Percentiles rank a stretch among this genome's conserved stretches.
These are phyloP conservation scores for Solanum sparsipilum DNA, from an alignment of 257 asterid species.

Conservation along the genomic window DNA sequence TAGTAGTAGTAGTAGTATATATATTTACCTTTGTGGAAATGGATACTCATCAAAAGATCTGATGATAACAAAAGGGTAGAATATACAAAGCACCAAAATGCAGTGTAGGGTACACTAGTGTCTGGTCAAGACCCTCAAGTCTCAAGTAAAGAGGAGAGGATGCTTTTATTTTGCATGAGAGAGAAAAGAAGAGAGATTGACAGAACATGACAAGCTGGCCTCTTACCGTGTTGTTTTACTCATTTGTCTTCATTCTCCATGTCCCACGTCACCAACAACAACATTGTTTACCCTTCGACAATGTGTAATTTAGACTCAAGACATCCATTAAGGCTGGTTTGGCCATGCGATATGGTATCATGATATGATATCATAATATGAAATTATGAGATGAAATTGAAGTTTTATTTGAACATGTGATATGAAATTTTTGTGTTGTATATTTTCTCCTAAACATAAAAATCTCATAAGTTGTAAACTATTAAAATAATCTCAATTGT, in stretches of 20 bases:
- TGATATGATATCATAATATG: too few relatives aligned
- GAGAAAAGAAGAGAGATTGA: background rate
- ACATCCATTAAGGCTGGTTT: background rate
- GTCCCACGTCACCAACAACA: background rate
- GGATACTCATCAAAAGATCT: background rate
- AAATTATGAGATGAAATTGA: too few relatives aligned
- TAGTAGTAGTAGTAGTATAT: background rate
- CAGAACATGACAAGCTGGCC: conserved; percentile 7
- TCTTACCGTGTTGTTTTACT: background rate
- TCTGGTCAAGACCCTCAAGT: background rate
- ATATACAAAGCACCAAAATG: background rate
- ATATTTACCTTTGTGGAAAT: background rate
- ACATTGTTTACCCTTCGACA: background rate
- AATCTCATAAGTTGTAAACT: too few relatives aligned
- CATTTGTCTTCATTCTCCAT: background rate
- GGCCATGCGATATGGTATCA: too few relatives aligned
- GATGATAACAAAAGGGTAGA: background rate
- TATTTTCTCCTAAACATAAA: too few relatives aligned
- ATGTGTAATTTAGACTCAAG: background rate
- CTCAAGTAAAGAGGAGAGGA: too few relatives aligned
- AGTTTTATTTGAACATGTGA: too few relatives aligned
- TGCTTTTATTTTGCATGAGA: background rate
- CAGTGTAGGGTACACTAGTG: background rate
- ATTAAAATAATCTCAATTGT: too few relatives aligned
- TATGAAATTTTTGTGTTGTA: too few relatives aligned